phyloP scores from a whole-genome alignment of 768 basidiomycete genomes.

The Pleurotus tuoliensis region DNA sequence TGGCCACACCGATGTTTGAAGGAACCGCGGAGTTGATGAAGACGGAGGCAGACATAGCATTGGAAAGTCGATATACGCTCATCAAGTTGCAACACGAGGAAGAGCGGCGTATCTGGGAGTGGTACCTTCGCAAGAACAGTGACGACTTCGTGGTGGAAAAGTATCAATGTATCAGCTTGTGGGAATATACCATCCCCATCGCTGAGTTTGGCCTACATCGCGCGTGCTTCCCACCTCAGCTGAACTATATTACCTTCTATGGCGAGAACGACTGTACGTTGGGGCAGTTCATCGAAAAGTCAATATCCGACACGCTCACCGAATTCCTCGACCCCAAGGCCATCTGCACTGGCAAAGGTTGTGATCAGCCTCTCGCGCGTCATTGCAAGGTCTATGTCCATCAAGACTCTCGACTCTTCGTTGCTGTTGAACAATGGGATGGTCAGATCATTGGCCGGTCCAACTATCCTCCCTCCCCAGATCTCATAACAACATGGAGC shows the following conservation, averaged over 20 bases:
- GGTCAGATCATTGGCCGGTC: slow-evolving; percentile 63
- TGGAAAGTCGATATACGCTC: slow-evolving; percentile 68
- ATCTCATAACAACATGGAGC: slow-evolving; percentile 89
- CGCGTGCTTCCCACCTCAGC: slow-evolving; percentile 70
- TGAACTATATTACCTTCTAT: slow-evolving; percentile 83
- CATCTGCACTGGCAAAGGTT: slow-evolving; percentile 79
- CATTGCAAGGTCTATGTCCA: slow-evolving; percentile 94
- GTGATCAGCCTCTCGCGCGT: slow-evolving; percentile 72
- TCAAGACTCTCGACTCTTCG: slow-evolving; percentile 74
- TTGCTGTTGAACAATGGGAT: slow-evolving; percentile 89
- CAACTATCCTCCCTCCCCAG: slow-evolving; percentile 54
- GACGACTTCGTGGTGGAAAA: slow-evolving; percentile 90
- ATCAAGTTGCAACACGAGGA: slow-evolving; percentile 83
- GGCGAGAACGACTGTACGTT: slow-evolving; percentile 90
- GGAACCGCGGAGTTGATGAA: slow-evolving; percentile 47
- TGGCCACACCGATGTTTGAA: slow-evolving; percentile 24
- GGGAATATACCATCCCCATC: slow-evolving; percentile 77
- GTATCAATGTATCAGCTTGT: slow-evolving; percentile 84
- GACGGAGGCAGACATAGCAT: slow-evolving; percentile 62
- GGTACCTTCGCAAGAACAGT: slow-evolving; percentile 84
- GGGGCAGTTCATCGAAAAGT: slow-evolving; percentile 87
- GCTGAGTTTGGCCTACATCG: slow-evolving; percentile 64
- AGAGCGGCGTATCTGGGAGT: slow-evolving; percentile 89
- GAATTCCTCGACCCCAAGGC: slow-evolving; percentile 73
- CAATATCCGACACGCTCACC: slow-evolving; percentile 61